Base-by-base conservation (phyloP, 2,329 filamentous ascomycete genomes). In the Cryphonectria radicalis region DNA sequence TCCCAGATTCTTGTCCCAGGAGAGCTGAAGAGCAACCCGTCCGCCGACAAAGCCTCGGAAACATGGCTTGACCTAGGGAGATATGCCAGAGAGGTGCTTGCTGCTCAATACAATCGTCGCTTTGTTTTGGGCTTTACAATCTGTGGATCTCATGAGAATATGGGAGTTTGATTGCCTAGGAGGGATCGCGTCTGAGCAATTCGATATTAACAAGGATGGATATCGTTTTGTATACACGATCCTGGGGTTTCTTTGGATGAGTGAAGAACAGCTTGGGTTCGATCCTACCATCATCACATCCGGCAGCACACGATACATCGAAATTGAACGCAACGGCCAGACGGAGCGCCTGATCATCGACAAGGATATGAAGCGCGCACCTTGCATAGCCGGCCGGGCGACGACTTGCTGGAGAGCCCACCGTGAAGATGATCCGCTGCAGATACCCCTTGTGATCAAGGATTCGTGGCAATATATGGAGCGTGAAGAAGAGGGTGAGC, bases 111-210 rank as follows among this genome's bases (percentile, higher is more conserved):
- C 67, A 81, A 74, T 43, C 78, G 80, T 73, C 77, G 80, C 17
- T 84, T 82, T 74, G 78, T 81, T 55, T 72, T 83, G 28, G 80
- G 82, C 67, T 84, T 84, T 76, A 84, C 81, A 4, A 72, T 84
- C 17, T 85, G 78, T 68, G 78, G 81, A 70, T 76, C 78, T 80
- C 53, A 83, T 85, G 79, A 77, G 79, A 67, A 73, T 84, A 68
- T 87, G 79, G 83, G 77, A 76, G 70, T 86, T 86, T 77, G 81
- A 87, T 75, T 77, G 81, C 22, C 73, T 85, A 0, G 83, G 85
- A 17, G 83, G 80, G 7, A 81, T 86, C 50, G 81, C 80, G 69
- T 86, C 83, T 11, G 75, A 80, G 28, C 77, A 78, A 50, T 86
- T 86, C 73, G 76, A 86, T 71, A 83, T 87, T 42, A 82, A 86